These are phyloP conservation scores for Talaromyces sp. DNA, from an alignment of 2,329 filamentous ascomycete genomes.

Conservation along the genomic window DNA sequence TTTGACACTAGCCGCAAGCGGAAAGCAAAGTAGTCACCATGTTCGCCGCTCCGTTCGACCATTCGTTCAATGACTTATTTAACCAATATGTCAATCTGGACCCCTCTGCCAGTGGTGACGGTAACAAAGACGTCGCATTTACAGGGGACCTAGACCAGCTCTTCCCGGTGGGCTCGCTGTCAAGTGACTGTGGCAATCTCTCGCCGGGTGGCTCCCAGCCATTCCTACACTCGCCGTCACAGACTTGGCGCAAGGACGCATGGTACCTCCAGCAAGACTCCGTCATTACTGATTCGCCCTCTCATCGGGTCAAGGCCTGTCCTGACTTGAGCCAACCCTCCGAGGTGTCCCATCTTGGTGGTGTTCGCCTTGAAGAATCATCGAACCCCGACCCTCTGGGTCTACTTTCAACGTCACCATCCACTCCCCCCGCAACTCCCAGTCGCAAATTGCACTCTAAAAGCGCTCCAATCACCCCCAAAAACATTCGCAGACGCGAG, in stretches of 20 bases:
- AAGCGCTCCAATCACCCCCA: slow-evolving; percentile 33
- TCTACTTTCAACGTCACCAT: slow-evolving; percentile 25
- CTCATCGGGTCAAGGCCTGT: slow-evolving; percentile 4
- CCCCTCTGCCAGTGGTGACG: slow-evolving; percentile 42
- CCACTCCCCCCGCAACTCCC: slow-evolving; percentile 33
- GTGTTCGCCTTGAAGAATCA: slow-evolving; percentile 28
- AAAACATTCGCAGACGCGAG: slow-evolving; percentile 36
- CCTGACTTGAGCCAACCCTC: slow-evolving; percentile 33
- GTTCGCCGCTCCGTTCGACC: slow-evolving; percentile 43
- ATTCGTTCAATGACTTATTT: slow-evolving; percentile 58
- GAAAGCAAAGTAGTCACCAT: slow-evolving; percentile 50
- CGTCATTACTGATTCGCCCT: slow-evolving; percentile 23
- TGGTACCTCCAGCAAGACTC: slow-evolving; percentile 49
- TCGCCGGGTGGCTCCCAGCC: slow-evolving; percentile 45
- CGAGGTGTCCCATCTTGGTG: slow-evolving; percentile 19
- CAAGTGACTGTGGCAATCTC: slow-evolving; percentile 48
- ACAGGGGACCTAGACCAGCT: slow-evolving; percentile 48
- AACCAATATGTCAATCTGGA: slow-evolving; percentile 59
- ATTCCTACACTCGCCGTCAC: slow-evolving; percentile 35
- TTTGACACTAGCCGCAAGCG: slow-evolving; percentile 30
- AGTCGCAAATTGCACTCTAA: slow-evolving; percentile 30
- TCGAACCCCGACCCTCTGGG: slow-evolving; percentile 18
- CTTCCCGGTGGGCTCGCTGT: slow-evolving; percentile 46
- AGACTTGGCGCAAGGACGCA: slow-evolving; percentile 52
- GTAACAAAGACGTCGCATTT: slow-evolving; percentile 44